Evolutionary conservation across 202 grass and related monocot genomes (phyloP), one percentile per base, ranked within the genome.

Genomic region (Dendrocalamus latiflorus): DNA sequence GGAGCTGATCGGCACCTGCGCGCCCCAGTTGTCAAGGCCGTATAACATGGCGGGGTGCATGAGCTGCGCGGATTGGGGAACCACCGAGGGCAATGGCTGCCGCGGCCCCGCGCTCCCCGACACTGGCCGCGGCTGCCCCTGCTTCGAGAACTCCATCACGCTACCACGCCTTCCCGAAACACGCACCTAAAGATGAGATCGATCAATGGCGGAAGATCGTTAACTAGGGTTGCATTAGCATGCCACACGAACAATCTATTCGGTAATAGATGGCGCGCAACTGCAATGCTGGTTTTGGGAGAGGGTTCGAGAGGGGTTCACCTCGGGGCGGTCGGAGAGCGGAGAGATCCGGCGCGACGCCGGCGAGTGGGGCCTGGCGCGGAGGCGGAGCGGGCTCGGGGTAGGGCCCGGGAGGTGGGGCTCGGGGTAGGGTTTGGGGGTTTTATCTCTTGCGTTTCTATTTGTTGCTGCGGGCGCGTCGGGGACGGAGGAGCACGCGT

Each of bases 131-230:
- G 21, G 74, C 77, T 83, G 86, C 28, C 86, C 78, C 42, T 65
- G 74, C 64, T 89, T 91, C 41, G 83, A 49, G 25, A 84, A 57
- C 55, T 90, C 94, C 94, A 97, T 94, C 63, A 8, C 68, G 11
- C 38, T 21, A 28, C 81, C 28, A 28, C 61, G 47, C 41, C 30
- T 74, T 16, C 33, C 42, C 60, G 7, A 50, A 47, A 55, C 42
- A 41, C 22, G 16, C 16, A 8, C 64, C 48, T 13, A 56, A 0
- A 4, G 55, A 15, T 28, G 54, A 59, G 21, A 43, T 17, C 5
- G 17, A 28, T 56, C 65, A 50, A 70, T 33, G 56, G 55, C 55
- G 2, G 38, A 30, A 20, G 56, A 21, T 9, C 0, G 41, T 77
- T 69, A 71, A 1, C 42, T 36, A 78, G 65, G 36, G 10, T 50